phyloP scores from a whole-genome alignment of 805 yeast species.

The Cyberlindnera mrakii region DNA sequence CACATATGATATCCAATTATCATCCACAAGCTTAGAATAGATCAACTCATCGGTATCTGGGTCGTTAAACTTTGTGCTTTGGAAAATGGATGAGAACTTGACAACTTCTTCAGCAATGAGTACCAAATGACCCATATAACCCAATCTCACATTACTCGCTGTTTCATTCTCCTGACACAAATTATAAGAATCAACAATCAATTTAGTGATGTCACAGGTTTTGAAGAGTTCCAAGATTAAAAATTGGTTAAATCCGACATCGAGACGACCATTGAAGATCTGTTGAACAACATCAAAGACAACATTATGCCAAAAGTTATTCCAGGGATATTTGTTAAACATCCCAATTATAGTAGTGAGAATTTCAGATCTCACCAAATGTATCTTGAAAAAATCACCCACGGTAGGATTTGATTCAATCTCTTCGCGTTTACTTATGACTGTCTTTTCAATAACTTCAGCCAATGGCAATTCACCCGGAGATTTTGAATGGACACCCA shows the following conservation, averaged over 20 bases:
- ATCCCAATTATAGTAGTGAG: conserved; percentile 54
- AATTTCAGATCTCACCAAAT: conserved; percentile 58
- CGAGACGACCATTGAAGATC: conserved; percentile 66
- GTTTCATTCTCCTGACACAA: conserved; percentile 56
- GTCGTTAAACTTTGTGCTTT: conserved; percentile 22
- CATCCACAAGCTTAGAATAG: conserved; percentile 27
- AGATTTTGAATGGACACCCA: background rate
- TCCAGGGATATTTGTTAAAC: conserved; percentile 76
- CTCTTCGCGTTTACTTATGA: conserved; percentile 14
- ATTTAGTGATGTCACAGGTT: conserved; percentile 49
- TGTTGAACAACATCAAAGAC: conserved; percentile 82
- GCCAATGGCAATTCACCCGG: conserved; percentile 12
- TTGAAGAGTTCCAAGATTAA: conserved; percentile 57
- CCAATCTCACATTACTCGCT: conserved; percentile 63
- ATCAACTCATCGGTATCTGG: conserved; percentile 20
- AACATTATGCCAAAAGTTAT: conserved; percentile 78
- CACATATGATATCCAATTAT: conserved; percentile 69
- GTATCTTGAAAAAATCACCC: conserved; percentile 69
- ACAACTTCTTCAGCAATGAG: conserved; percentile 94
- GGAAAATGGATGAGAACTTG: conserved; percentile 52
- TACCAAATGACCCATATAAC: conserved; percentile 95
- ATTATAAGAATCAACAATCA: conserved; percentile 60
- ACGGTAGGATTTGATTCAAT: conserved; percentile 53
- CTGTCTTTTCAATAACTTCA: conserved; percentile 1
- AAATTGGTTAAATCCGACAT: conserved; percentile 68